These are phyloP conservation scores for Podila verticillata DNA, from an alignment of 192 early-diverging fungal genomes.

Conservation along the genomic window DNA sequence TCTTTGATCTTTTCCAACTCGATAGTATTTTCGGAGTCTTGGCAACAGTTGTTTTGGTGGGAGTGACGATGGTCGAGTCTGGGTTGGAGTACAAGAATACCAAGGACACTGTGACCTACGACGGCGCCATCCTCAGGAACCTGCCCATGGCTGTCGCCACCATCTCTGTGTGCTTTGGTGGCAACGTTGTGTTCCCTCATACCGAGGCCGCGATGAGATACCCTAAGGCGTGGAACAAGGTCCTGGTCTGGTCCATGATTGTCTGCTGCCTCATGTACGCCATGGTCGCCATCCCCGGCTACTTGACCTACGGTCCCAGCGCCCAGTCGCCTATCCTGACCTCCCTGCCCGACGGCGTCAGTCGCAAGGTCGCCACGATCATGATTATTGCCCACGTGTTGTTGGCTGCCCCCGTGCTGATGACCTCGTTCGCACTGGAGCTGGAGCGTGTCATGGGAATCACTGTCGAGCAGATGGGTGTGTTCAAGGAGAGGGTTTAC, in stretches of 20 bases:
- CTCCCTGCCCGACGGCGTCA: conserved; percentile 62
- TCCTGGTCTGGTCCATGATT: conserved; percentile 59
- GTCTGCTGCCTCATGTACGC: conserved; percentile 72
- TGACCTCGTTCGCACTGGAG: conserved; percentile 72
- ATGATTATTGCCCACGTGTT: conserved; percentile 75
- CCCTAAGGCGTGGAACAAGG: conserved; percentile 65
- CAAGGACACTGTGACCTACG: conserved; percentile 45
- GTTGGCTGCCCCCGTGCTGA: conserved; percentile 69
- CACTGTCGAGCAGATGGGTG: conserved; percentile 46
- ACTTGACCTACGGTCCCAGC: conserved; percentile 66
- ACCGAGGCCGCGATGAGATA: conserved; percentile 72
- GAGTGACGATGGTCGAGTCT: conserved; percentile 63
- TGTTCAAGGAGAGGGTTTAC: conserved; percentile 48
- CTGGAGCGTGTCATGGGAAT: conserved; percentile 65
- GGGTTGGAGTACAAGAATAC: conserved; percentile 59
- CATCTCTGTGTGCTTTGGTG: conserved; percentile 73
- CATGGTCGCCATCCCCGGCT: conserved; percentile 68
- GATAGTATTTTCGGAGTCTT: conserved; percentile 68
- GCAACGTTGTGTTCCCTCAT: conserved; percentile 78
- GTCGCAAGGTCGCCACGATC: conserved; percentile 59
- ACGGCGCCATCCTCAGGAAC: conserved; percentile 54
- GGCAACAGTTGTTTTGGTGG: conserved; percentile 67
- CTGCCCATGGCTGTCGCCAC: conserved; percentile 72
- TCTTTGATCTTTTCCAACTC: not conserved
- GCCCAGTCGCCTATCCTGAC: conserved; percentile 67